Percentiles rank a stretch among this genome's conserved stretches.
Evolutionary conservation across 2,329 filamentous ascomycete genomes (phyloP).

Genomic region (Aspergillus sp.): DNA sequence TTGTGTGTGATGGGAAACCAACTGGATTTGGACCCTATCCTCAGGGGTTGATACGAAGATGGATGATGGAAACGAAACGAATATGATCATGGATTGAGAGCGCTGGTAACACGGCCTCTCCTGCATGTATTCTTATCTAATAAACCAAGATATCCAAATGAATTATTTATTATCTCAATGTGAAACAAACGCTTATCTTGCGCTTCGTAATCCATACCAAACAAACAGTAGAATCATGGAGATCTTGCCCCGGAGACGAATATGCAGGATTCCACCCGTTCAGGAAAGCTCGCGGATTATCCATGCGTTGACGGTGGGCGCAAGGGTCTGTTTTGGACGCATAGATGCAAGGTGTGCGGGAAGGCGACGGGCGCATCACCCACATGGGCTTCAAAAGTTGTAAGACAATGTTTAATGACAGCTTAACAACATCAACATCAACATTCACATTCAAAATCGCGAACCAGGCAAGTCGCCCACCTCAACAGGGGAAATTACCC

Average conservation of each 20-base stretch:
- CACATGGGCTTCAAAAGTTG: no score
- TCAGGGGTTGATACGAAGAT: conserved; percentile 5
- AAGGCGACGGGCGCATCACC: no score
- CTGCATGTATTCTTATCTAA: not conserved
- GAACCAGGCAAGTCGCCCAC: no score
- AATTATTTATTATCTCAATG: no score
- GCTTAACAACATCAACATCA: not conserved
- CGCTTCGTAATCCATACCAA: not conserved
- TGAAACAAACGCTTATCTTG: not conserved
- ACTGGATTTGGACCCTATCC: conserved; percentile 2
- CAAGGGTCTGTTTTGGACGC: conserved; percentile 5
- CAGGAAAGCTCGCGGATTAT: conserved; percentile 19
- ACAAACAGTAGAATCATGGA: not conserved
- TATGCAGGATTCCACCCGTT: conserved; percentile 25
- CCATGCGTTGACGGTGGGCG: conserved; percentile 10
- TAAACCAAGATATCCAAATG: not conserved
- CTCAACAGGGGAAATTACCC: not conserved
- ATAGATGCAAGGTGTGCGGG: not conserved
- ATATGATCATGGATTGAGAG: not conserved
- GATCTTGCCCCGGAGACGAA: not conserved
- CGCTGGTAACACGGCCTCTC: not conserved
- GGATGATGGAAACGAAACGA: conserved; percentile 8
- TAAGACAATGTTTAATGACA: no score
- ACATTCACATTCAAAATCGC: no score
- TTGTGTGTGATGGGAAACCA: not conserved